phyloP scores from a whole-genome alignment of 345 rosid genomes.

The Eutrema heterophyllum region DNA sequence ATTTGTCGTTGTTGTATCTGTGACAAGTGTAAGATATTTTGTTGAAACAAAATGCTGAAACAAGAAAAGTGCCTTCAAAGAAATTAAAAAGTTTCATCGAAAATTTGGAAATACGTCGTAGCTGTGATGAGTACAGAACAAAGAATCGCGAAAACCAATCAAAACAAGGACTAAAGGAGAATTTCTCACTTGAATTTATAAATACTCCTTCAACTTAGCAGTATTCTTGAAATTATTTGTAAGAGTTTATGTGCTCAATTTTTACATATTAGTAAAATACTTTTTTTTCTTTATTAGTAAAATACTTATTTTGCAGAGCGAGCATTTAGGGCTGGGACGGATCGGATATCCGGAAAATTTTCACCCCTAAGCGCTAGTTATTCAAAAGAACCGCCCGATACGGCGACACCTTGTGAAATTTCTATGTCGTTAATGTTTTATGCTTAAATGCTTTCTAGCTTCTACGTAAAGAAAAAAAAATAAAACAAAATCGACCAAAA shows the following conservation, averaged over 20 bases:
- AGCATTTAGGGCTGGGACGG: too few species aligned
- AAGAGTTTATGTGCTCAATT: background rate
- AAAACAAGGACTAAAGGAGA: background rate
- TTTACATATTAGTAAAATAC: background rate
- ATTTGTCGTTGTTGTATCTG: background rate
- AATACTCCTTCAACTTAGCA: background rate
- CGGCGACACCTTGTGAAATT: background rate
- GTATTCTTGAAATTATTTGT: background rate
- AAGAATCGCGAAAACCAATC: background rate
- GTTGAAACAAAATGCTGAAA: background rate
- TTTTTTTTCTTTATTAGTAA: too few species aligned
- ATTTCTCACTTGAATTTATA: background rate
- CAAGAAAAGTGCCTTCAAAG: background rate
- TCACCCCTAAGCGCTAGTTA: too few species aligned
- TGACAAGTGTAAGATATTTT: too few species aligned
- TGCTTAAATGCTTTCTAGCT: background rate
- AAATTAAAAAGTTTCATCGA: background rate
- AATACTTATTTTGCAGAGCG: too few species aligned
- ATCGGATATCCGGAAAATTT: too few species aligned
- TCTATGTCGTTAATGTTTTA: background rate
- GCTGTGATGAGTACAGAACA: background rate
- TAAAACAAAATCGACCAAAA: background rate
- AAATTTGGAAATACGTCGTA: background rate
- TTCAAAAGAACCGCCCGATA: background rate
- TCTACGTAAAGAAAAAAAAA: background rate